These are phyloP conservation scores for Paraurostyla sp. DNA, from an alignment of 73 alveolate genomes.

Conservation along the genomic window DNA sequence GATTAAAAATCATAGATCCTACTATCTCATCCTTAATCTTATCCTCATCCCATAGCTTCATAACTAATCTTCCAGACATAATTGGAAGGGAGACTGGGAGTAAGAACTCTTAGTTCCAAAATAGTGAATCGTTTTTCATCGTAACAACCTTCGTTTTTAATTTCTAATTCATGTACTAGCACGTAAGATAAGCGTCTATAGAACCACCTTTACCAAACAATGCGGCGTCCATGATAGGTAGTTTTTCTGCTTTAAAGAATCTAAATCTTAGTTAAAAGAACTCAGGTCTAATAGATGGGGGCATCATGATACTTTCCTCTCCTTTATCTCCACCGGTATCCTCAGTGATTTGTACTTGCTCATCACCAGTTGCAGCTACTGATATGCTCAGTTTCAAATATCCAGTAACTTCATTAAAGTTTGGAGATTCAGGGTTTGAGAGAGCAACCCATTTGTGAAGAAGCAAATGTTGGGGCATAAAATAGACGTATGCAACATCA, in stretches of 20 bases:
- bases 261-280: constrained; percentile 77
- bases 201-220: constrained; percentile 43
- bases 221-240: constrained; percentile 84
- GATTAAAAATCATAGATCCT: constrained; percentile 52
- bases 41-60: constrained; percentile 76
- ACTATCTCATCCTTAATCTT: constrained; percentile 59
- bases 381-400: constrained; percentile 88
- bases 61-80: constrained; percentile 70
- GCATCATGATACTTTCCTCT: constrained; percentile 71
- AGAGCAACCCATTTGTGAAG: constrained; percentile 94
- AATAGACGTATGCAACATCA: constrained; percentile 88
- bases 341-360: constrained; percentile 74
- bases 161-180: constrained; percentile 48
- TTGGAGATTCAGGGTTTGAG: constrained; percentile 88
- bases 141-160: constrained; percentile 66
- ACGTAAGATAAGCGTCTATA: constrained; percentile 74
- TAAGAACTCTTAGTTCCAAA: constrained; percentile 78
- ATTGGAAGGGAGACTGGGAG: constrained; percentile 80
- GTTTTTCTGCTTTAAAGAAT: constrained; percentile 80
- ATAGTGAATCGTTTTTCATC: constrained; percentile 70
- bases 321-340: constrained; percentile 31
- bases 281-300: constrained; percentile 84
- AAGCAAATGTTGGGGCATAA: constrained; percentile 84
- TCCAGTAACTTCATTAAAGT: constrained; percentile 89
- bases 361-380: constrained; percentile 85